Base-by-base conservation (phyloP, 495 filamentous ascomycete species). In the Cryomyces minteri region DNA sequence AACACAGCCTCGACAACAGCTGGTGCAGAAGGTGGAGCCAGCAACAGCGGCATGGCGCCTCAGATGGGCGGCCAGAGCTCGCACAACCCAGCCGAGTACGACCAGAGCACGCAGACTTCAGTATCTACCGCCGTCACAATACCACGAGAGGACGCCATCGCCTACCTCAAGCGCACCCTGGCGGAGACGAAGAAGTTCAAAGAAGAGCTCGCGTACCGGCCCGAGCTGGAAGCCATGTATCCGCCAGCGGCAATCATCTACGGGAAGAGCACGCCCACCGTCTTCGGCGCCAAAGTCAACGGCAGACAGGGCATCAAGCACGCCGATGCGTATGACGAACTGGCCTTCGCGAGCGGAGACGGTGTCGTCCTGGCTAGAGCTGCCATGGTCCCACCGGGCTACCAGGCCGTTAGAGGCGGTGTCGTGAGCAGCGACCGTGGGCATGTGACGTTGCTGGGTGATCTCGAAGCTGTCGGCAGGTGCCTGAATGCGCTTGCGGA, bases 161-260 rank as follows among this genome's bases (percentile, higher is more conserved):
- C 65, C 2, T 96, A 96, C 59, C 80, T 96, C 2, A 55, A 64
- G 6, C 82, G 88, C 49, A 88, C 80, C 0, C 75, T 96, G 0
- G 62, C 72, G 14, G 72, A 80, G 28, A 77, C 71, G 11, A 74
- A 77, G 43, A 63, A 61, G 8, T 96, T 94, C 69, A 85, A 88
- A 47, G 55, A 66, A 38, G 80, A 84, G 48, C 73, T 90, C 2
- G 60, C 67, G 4, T 78, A 79, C 62, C 61, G 67, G 4, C 66
- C 76, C 0, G 37, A 53, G 4, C 80, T 80, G 51, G 73, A 77
- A n/a, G 52, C 56, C 1, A 49, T 51, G 4, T 95, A 96, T 53
- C 88, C 88, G 6, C 86, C 88, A 0, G 62, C 82, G 8, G 74
- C 84, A 0, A 71, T 95, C n/a, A 69, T 96, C 6, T 96, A 92